These are phyloP conservation scores for Cardamine occulta DNA, from an alignment of 345 rosid species.

Conservation along the genomic window DNA sequence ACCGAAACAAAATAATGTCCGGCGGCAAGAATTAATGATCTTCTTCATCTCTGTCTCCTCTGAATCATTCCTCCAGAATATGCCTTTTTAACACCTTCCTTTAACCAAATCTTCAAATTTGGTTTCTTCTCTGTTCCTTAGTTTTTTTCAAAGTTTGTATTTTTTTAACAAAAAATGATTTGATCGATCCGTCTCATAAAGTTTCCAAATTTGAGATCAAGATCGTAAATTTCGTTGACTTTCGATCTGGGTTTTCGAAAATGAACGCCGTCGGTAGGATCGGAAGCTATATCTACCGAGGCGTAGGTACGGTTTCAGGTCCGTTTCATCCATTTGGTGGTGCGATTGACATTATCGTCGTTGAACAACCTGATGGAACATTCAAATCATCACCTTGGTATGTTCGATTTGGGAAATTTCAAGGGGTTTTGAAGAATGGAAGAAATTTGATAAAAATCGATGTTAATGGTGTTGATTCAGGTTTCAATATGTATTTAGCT, in stretches of 20 bases:
- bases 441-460: conserved; percentile 65
- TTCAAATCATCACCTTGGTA: conserved; percentile 99
- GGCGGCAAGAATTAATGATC: conserved; percentile 39
- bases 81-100: conserved; percentile 27
- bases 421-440: conserved; percentile 82
- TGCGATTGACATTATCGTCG: conserved; percentile 93
- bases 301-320: conserved; percentile 80
- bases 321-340: conserved; percentile 99
- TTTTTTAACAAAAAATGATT: not conserved
- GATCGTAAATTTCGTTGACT: conserved; percentile 13
- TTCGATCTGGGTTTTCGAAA: conserved; percentile 36
- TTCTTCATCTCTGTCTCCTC: conserved; percentile 5
- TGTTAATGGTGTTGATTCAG: conserved; percentile 72
- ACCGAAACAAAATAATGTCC: conserved; percentile 36
- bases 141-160: not conserved
- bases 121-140: not conserved
- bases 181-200: conserved; percentile 30
- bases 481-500: conserved; percentile 83
- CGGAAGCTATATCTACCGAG: conserved; percentile 82
- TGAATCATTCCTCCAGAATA: conserved; percentile 29
- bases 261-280: conserved; percentile 88
- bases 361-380: conserved; percentile 91
- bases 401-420: conserved; percentile 91
- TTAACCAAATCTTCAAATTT: not conserved
- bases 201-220: conserved; percentile 7